Evolutionary conservation across 2,329 filamentous ascomycete species (phyloP).

Genomic region (Ophiostoma tasmaniense): DNA sequence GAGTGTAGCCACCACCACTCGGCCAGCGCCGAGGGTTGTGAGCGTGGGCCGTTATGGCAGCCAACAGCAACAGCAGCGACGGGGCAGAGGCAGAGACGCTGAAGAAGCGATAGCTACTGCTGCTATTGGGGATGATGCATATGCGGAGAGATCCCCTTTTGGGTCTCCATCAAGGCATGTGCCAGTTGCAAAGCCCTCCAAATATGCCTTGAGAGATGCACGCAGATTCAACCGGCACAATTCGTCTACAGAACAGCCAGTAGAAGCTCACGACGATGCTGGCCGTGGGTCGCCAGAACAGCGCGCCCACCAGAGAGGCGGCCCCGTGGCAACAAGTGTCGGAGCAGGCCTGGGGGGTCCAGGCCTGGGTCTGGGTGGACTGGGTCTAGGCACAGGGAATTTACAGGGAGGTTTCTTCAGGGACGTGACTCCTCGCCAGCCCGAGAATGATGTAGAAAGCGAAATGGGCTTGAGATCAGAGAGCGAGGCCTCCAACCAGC

Average conservation of each 20-base stretch:
- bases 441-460: conserved; percentile 23
- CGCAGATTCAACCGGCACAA: conserved; percentile 23
- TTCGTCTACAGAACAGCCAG: conserved; percentile 19
- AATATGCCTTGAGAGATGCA: conserved; percentile 34
- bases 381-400: conserved; percentile 23
- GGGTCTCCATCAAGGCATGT: conserved; percentile 25
- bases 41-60: conserved; percentile 16
- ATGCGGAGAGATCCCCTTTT: conserved; percentile 23
- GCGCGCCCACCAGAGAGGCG: conserved; percentile 10
- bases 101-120: neutral
- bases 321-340: conserved; percentile 10
- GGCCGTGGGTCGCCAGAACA: conserved; percentile 21
- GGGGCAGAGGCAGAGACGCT: neutral
- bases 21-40: conserved; percentile 1
- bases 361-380: conserved; percentile 20
- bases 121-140: conserved; percentile 17
- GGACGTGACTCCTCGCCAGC: conserved; percentile 18
- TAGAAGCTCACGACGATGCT: conserved; percentile 14
- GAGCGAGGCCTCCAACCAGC: conserved; percentile 24
- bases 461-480: conserved; percentile 19
- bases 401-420: conserved; percentile 26
- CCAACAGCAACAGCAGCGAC: conserved; percentile 7
- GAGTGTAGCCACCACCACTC: conserved; percentile 15
- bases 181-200: conserved; percentile 26
- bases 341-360: conserved; percentile 2